Evolutionary conservation across 345 rosid genomes (phyloP), one percentile per base, ranked within the genome.

Genomic region (Camelina sativa): DNA sequence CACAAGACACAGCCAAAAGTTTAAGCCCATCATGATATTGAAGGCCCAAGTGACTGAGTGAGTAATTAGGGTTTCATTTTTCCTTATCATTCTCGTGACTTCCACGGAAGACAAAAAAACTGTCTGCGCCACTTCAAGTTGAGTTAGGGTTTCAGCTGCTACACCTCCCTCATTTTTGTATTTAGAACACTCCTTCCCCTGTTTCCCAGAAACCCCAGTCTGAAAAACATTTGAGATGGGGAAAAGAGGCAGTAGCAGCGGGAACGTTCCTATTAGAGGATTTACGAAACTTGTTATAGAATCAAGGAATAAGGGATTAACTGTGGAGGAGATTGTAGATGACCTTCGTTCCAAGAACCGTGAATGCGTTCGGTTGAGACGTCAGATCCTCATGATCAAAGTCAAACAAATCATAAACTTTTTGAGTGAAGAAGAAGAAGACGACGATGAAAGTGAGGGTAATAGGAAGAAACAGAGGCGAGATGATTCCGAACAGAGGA

Each of bases 311-410:
- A 63, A 2, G 40, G 54, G 55, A n/a, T 10, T 63, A 44, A 25
- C 68, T 7, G 40, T 44, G 40, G 55, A 44, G 54, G n/a, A 63
- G 11, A 63, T 63, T 7, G 54, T 46, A 9, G 68, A 63, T 25
- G 40, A 44, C 6, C n/a, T 28, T 20, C 23, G 53, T 63, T 44
- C 54, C 22, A 63, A 28, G 10, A 5, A 25, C n/a, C 5, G 15
- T 44, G 38, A 28, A n/a, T 8, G 8, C 4, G 20, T 19, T 25
- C 40, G 38, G 9, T 9, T 2, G 22, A 63, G n/a, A 44, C 35
- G 12, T 0, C 67, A 4, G 5, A 8, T 2, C 4, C 35, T 62
- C 20, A 43, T 13, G 52, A 62, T 0, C 7, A 43, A 15, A 43
- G 52, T 43, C 0, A 23, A 43, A 43, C 3, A 62, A 28, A 28